Base-by-base conservation (phyloP, 2,329 filamentous ascomycete genomes). In the Arthrobotrys entomopaga region DNA sequence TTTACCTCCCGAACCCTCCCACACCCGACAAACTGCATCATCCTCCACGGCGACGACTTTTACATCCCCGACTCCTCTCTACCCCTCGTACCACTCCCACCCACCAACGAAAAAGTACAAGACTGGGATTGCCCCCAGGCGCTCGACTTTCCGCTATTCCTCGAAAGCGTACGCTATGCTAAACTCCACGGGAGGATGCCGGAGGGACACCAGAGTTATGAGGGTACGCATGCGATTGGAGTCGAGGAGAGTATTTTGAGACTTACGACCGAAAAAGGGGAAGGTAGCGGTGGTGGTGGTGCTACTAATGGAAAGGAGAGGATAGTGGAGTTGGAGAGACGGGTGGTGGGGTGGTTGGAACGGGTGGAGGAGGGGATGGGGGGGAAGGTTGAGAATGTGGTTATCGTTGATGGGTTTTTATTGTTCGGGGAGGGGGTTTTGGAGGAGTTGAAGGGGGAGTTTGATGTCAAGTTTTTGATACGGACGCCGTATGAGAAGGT, bases 11-110 rank as follows among this genome's bases (percentile, higher is more conserved):
- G 6, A 20, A 11, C 77, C 93, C 97, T 79, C 79, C 11, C 53
- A 56, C 46, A 61, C 22, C 52, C 65, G 22, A 78, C 81, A 22
- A 84, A 86, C 77, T 86, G 88, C 15, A 94, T 93, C 79, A 91
- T 98, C 79, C 86, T 99, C 20, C 95, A 99, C 81, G 89, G 97
- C 81, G 95, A 99, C 83, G 95, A 99, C 82, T 99, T 98, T 81
- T 99, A 97, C 83, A 89, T 88, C 77, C 85, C 91, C 0, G 94
- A 98, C 80, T 82, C 86, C 29, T 86, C 82, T 76, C 83, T 85
- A 61, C 84, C 84, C 20, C 79, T 82, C 50, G 63, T 82, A 78
- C 3, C 87, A 34, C 67, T 77, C 19, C 65, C 87, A 43, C 82
- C 84, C 1, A 80, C 85, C 15, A 83, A 83, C 24, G 77, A 81